Percentiles rank a stretch among this genome's conserved stretches.
Conservation (phyloP, 768 basidiomycete species). For the Fibroporia radiculosa region DNA sequence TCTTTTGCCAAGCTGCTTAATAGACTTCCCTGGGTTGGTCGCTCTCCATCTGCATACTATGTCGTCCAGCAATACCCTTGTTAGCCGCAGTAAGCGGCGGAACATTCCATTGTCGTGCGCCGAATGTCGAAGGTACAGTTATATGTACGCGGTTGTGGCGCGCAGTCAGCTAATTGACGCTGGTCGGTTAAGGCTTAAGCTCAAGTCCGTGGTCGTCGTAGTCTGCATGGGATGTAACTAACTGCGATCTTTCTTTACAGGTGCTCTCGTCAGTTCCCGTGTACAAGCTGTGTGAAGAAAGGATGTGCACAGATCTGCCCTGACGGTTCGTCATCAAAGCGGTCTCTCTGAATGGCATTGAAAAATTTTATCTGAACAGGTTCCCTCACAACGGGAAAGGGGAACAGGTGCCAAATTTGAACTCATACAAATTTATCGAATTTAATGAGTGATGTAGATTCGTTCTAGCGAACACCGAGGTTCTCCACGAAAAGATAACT, state of each 20-base stretch:
- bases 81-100: slow-evolving; percentile 11
- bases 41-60: slow-evolving; percentile 2
- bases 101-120: slow-evolving; percentile 54
- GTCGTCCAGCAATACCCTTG: slow-evolving; percentile 13
- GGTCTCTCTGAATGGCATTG: slow-evolving; percentile 6
- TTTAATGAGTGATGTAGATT: slow-evolving; percentile 34
- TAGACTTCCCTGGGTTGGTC: not conserved
- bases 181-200: slow-evolving; percentile 43
- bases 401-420: slow-evolving; percentile 69
- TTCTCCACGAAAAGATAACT: slow-evolving; percentile 61
- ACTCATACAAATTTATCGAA: slow-evolving; percentile 1
- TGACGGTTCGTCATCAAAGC: slow-evolving; percentile 29
- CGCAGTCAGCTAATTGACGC: slow-evolving; percentile 7
- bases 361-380: too few relatives aligned
- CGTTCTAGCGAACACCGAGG: slow-evolving; percentile 65
- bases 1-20: not conserved
- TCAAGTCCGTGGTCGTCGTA: slow-evolving; percentile 41
- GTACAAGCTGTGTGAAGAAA: slow-evolving; percentile 32
- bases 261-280: slow-evolving; percentile 61
- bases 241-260: slow-evolving; percentile 22
- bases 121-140: slow-evolving; percentile 56
- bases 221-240: slow-evolving; percentile 3
- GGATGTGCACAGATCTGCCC: slow-evolving; percentile 56
- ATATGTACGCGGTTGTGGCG: not conserved
- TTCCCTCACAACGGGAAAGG: slow-evolving; percentile 66